Base-by-base conservation (phyloP, 495 filamentous ascomycete genomes). In the Bombardia bombarda region DNA sequence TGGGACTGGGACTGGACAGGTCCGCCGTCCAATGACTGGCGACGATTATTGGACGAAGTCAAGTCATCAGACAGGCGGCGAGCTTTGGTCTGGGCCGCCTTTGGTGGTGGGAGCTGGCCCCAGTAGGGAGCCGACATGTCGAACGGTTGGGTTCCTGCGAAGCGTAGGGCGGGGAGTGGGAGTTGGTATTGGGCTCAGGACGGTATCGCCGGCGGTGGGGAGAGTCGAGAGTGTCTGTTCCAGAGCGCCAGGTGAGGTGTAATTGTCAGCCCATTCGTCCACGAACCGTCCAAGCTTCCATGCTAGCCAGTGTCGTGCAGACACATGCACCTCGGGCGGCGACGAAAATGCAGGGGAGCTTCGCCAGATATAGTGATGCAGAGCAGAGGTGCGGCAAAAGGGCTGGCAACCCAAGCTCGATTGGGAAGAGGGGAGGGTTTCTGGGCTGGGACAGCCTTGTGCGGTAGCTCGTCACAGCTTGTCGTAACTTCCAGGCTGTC, bases 81-180 rank as follows among this genome's bases (percentile, higher is more conserved):
- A 47, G 59, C 49, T 45, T 62, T 63, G 45, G 55, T 51, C 46
- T 59, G 56, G 45, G 46, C 42, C 23, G 55, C 43, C 40, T 57
- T 68, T 32, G 66, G 49, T 26, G 62, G 55, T 34, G 51, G 68
- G 41, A 61, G 65, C 55, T 53, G 58, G 63, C 53, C 62, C 60
- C 61, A 73, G 60, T 63, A 70, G 34, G 52, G 62, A 47, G 58
- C 58, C 53, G 56, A 64, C 67, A 57, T 72, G 63, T 55, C 47
- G 54, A 43, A 32, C 42, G 28, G 56, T 52, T 50, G 50, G 57
- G 57, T 50, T 53, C 19, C 36, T 39, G 47, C 25, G 43, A 20
- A 23, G 18, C 32, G 21, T 13, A 28, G 13, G 19, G 9, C 28
- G 10, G 19, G 25, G 31, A 19, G 42, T 31, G 30, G 23, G 33